Evolutionary conservation across 371 early-diverging fungal species (phyloP), one percentile per base, ranked within the genome.

Genomic region (Circinella umbellata): DNA sequence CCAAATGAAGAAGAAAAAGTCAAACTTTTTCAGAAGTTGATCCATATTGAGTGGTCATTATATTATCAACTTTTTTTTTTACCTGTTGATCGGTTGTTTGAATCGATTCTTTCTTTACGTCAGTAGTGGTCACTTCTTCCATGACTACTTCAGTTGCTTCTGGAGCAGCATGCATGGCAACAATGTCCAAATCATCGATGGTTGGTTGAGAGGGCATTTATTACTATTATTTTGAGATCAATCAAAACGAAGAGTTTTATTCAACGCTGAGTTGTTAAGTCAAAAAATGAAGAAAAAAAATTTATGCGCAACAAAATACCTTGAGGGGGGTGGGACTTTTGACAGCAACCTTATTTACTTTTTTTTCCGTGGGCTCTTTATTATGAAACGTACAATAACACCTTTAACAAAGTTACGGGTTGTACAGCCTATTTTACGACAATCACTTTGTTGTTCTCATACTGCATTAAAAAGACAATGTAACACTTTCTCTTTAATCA

Each of bases 361-460:
- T 27, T 27, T 27, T 27, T 27, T 27, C 2, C 27, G 27, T 27
- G 27, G 27, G 27, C 27, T 27, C 27, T 27, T 27, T 42, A 42
- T 6, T 51, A 51, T 57, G 57, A 57, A 57, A 57, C 57, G 57
- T 27, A 27, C 15, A 17, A n/a, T 57, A 34, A 14, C 57, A 57
- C 10, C 27, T 57, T 57, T 27, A 27, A 57, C 57, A 57, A 57
- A 27, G 57, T 14, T 27, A 27, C 57, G 57, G 1, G 7, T 57
- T 5, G 7, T 14, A 57, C 57, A 11, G 6, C 18, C 35, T 27
- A 7, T 27, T 57, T 6, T 57, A 27, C 27, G 6, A 4, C 57
- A 27, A 27, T n/a, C 57, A 34, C 14, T 51, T n/a, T 14, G 51
- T 15, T 5, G n/a, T 13, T 4, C 17, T 5, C n/a, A n/a, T 51